phyloP scores from a whole-genome alignment of 495 filamentous ascomycete species.

The Cercophora newfieldiana region DNA sequence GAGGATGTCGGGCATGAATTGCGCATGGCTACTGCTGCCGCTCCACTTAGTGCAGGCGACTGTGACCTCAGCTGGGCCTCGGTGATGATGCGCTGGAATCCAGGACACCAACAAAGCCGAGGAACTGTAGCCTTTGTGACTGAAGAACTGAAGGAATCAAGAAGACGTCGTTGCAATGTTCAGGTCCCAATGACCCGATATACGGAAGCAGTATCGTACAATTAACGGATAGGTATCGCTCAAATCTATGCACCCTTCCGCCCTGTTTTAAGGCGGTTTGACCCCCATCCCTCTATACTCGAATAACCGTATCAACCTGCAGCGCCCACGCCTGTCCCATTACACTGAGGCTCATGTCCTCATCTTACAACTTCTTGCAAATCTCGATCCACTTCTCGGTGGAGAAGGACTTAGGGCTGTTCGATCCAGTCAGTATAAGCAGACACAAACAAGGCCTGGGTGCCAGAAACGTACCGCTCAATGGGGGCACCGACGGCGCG shows the following conservation, averaged over 20 bases:
- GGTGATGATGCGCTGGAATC: neutral
- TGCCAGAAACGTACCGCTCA: conserved; percentile 50
- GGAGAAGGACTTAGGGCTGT: conserved; percentile 90
- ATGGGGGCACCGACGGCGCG: conserved; percentile 88
- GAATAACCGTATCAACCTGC: conserved; percentile 31
- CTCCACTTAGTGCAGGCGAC: neutral
- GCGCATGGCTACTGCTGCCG: neutral
- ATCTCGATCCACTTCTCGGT: conserved; percentile 96
- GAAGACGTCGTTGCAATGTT: conserved; percentile 10
- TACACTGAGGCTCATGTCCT: conserved; percentile 14
- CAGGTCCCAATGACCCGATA: conserved; percentile 16
- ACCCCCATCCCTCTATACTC: conserved; percentile 33
- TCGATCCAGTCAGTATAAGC: conserved; percentile 31
- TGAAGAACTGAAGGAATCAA: neutral
- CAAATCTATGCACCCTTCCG: conserved; percentile 24
- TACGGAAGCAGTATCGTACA: conserved; percentile 34
- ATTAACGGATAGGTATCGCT: conserved; percentile 25
- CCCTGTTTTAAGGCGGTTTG: conserved; percentile 18
- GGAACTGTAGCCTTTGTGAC: neutral
- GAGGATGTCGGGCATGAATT: conserved; percentile 3
- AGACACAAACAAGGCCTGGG: neutral
- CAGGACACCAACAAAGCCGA: neutral
- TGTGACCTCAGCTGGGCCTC: neutral
- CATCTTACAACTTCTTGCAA: conserved; percentile 74
- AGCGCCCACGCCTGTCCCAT: conserved; percentile 33